Evolutionary conservation across 2,329 filamentous ascomycete species (phyloP).

Genomic region (Botrytis fabae): DNA sequence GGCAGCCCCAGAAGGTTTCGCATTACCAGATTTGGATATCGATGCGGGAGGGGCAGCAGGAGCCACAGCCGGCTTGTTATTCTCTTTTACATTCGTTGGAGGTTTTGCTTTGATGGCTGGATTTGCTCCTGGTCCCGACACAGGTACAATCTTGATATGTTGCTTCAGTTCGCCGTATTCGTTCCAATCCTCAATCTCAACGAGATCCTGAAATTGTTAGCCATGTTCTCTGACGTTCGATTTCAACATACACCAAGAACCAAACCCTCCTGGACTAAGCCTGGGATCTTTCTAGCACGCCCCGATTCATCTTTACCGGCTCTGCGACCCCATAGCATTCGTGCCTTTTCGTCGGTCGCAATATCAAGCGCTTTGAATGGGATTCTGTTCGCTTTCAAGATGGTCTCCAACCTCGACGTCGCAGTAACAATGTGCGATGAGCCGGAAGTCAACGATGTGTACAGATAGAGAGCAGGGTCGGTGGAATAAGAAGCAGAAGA

Average conservation of each 20-base stretch:
- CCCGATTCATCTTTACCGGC: conserved; percentile 68
- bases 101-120: conserved; percentile 33
- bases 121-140: conserved; percentile 27
- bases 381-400: conserved; percentile 90
- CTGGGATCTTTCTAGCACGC: conserved; percentile 75
- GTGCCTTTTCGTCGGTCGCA: conserved; percentile 84
- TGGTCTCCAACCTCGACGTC: conserved; percentile 92
- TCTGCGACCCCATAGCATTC: conserved; percentile 84
- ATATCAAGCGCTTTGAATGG: conserved; percentile 92
- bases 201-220: conserved; percentile 67
- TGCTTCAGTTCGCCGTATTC: conserved; percentile 94
- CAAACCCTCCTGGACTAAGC: conserved; percentile 80
- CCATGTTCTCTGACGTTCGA: neutral
- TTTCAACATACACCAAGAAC: conserved; percentile 74
- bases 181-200: conserved; percentile 98
- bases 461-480: conserved; percentile 83
- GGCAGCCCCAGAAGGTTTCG: conserved; percentile 29
- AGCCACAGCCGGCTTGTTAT: conserved; percentile 38
- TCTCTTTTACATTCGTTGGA: conserved; percentile 38
- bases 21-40: conserved; percentile 23
- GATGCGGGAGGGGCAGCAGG: conserved; percentile 32
- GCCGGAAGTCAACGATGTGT: conserved; percentile 92
- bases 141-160: conserved; percentile 49
- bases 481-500: conserved; percentile 42
- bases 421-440: conserved; percentile 96